A percentile compares a stretch with the other conserved stretches of the same genome.
phyloP scores from a whole-genome alignment of 2,329 filamentous ascomycete genomes.

The Cordyceps cicadae region DNA sequence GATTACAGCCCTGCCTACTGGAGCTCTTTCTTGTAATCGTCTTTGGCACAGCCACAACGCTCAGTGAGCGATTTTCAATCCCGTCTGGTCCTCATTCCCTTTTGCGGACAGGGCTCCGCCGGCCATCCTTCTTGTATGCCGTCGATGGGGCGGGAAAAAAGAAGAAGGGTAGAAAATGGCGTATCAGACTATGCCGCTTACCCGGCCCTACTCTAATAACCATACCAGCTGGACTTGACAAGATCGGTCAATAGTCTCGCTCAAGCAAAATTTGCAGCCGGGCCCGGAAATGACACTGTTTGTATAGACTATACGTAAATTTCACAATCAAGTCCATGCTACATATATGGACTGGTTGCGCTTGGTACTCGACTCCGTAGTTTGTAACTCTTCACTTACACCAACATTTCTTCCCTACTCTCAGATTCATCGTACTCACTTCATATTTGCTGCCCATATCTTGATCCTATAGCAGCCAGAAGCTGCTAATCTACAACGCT shows the following conservation, averaged over 20 bases:
- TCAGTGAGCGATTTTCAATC: background rate
- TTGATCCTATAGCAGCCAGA: background rate
- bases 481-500: constrained; percentile 11
- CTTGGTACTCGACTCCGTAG: too few species aligned
- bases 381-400: background rate
- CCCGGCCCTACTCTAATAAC: background rate
- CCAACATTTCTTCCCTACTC: background rate
- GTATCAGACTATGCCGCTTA: background rate
- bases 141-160: background rate
- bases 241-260: background rate
- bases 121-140: background rate
- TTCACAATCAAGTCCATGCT: background rate
- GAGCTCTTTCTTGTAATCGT: background rate
- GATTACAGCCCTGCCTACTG: background rate
- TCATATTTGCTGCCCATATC: background rate
- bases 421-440: background rate
- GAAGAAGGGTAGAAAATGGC: background rate
- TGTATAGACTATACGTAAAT: background rate
- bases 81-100: background rate
- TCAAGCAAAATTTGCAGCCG: background rate
- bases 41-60: background rate
- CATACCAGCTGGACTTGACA: background rate
- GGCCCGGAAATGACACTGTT: background rate
- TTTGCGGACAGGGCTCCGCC: background rate
- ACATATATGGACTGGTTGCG: background rate